A percentile compares a stretch with the other conserved stretches of the same genome.
Evolutionary conservation across 139 green algal species (phyloP).

Genomic region (Eudorina sp.): DNA sequence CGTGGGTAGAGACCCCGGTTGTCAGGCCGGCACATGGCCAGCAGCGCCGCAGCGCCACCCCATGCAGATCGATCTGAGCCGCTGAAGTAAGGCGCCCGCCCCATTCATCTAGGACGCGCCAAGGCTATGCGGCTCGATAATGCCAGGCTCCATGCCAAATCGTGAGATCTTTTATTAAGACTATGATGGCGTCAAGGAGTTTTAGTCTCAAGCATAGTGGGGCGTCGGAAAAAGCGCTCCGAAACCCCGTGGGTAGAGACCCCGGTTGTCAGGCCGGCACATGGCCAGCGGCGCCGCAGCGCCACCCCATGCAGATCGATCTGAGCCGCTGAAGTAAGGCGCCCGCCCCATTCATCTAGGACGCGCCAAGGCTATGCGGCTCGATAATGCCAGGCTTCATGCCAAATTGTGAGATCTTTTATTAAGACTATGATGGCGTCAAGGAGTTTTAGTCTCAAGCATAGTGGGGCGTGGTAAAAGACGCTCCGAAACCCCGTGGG

Average conservation of each 20-base stretch:
- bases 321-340: constrained; percentile 46
- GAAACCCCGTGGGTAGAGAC: constrained; percentile 40
- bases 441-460: not conserved
- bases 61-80: constrained; percentile 8
- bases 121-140: constrained; percentile 21
- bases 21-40: constrained; percentile 4
- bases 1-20: constrained; percentile 45
- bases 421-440: not conserved
- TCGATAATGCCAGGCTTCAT: not conserved
- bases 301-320: not conserved
- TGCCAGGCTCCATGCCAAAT: not conserved
- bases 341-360: not conserved
- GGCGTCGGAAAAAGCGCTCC: not conserved
- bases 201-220: constrained; percentile 34
- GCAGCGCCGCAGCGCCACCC: not conserved
- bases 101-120: not conserved
- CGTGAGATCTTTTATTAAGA: no score
- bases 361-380: constrained; percentile 27
- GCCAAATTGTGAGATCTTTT: no score
- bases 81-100: constrained; percentile 38
- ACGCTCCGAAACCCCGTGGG: constrained; percentile 22
- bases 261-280: constrained; percentile 32
- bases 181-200: not conserved
- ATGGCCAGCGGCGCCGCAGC: constrained; percentile 1
- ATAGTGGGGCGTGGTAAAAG: not conserved